Percentiles rank a stretch among this genome's conserved stretches.
These are phyloP conservation scores for Moniliella sp. DNA, from an alignment of 1,284 basidiomycete species.

Conservation along the genomic window DNA sequence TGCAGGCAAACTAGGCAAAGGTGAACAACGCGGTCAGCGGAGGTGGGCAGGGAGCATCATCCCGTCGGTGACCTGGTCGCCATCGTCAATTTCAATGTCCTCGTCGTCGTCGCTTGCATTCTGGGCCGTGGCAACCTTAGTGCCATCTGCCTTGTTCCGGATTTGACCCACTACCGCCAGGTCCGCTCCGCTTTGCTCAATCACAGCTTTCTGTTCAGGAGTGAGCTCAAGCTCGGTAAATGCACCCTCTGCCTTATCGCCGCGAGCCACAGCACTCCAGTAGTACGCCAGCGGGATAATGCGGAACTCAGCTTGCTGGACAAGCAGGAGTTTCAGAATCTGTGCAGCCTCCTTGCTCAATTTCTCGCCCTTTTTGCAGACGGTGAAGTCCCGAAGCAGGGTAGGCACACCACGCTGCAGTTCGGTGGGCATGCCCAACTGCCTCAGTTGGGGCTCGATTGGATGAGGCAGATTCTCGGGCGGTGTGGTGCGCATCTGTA, in stretches of 20 bases:
- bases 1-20: no score
- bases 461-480: conserved; percentile 67
- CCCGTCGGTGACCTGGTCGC: conserved; percentile 11
- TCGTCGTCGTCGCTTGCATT: no score
- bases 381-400: conserved; percentile 48
- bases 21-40: no score
- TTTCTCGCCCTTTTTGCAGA: conserved; percentile 63
- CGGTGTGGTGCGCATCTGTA: conserved; percentile 16
- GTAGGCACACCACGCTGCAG: conserved; percentile 73
- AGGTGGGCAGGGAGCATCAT: conserved; percentile 27
- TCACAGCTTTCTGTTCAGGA: no score
- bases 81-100: conserved; percentile 7
- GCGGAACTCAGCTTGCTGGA: conserved; percentile 26
- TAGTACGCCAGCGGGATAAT: conserved; percentile 29
- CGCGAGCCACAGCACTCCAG: conserved; percentile 35
- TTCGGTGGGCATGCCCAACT: conserved; percentile 64
- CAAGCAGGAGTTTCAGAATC: conserved; percentile 28
- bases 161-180: no score
- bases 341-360: conserved; percentile 46
- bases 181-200: no score
- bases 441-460: conserved; percentile 81
- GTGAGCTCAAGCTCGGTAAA: no score
- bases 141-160: no score
- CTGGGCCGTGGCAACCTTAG: no score
- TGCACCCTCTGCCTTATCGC: no score